Conservation (phyloP, 2,329 filamentous ascomycete genomes). For the Botrytis byssoidea region DNA sequence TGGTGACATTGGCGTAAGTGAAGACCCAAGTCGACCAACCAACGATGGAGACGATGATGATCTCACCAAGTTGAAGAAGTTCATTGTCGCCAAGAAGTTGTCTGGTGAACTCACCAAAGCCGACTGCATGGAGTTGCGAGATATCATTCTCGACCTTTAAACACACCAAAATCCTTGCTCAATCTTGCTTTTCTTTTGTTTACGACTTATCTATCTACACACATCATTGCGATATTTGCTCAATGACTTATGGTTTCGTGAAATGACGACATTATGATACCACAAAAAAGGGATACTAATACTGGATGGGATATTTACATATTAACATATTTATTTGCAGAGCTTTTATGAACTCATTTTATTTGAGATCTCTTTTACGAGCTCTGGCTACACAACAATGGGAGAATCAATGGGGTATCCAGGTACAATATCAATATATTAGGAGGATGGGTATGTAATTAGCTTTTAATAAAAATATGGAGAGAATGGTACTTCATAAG, state of each 20-base stretch:
- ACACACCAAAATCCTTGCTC: neutral
- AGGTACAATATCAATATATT: constrained; percentile 1
- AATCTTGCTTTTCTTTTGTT: neutral
- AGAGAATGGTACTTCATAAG: neutral
- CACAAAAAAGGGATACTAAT: neutral
- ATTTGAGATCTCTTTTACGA: constrained; percentile 5
- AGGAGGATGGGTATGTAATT: neutral
- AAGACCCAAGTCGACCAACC: neutral
- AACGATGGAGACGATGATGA: neutral
- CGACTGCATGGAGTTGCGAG: neutral
- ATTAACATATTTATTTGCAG: constrained; percentile 2
- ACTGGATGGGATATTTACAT: neutral
- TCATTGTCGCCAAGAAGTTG: neutral
- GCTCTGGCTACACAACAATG: constrained; percentile 1
- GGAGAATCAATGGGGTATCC: neutral
- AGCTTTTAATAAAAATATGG: constrained; percentile 2
- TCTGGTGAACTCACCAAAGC: neutral
- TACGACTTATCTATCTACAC: neutral
- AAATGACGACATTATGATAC: neutral
- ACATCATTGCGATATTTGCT: neutral
- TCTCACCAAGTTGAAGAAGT: neutral
- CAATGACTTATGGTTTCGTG: neutral
- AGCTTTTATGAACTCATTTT: neutral
- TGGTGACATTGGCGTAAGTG: constrained; percentile 32
- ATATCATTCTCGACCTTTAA: neutral